phyloP scores from a whole-genome alignment of 352 stramenopile genomes.

The Globisporangium iwayamae region DNA sequence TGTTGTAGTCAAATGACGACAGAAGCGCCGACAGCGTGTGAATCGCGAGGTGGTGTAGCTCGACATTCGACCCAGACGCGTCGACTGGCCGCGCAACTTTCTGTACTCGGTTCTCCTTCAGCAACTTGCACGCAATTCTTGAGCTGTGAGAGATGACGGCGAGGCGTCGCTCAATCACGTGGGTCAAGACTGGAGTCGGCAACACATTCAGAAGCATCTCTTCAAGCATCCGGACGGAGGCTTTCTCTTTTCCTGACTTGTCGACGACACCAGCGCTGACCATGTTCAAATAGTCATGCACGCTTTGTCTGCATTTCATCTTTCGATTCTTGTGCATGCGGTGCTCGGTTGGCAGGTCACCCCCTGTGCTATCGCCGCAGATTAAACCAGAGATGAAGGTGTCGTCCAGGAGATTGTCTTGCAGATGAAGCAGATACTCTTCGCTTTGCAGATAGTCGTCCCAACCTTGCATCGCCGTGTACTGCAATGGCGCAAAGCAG shows the following conservation, averaged over 20 bases:
- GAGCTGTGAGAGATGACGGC: constrained; percentile 83
- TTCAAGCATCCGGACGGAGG: constrained; percentile 68
- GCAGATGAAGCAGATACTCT: constrained; percentile 66
- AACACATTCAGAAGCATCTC: constrained; percentile 77
- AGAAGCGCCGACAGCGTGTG: constrained; percentile 73
- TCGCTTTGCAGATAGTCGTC: constrained; percentile 84
- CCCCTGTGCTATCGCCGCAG: constrained; percentile 63
- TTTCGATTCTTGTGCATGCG: constrained; percentile 86
- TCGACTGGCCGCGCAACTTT: constrained; percentile 39
- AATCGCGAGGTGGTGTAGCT: constrained; percentile 83
- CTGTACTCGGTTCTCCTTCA: constrained; percentile 44
- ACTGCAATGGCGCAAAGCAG: constrained; percentile 78
- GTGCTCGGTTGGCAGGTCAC: constrained; percentile 80
- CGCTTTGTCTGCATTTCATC: constrained; percentile 76
- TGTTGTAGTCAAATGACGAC: constrained; percentile 64
- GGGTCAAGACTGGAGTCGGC: constrained; percentile 73
- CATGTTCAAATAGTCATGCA: constrained; percentile 79
- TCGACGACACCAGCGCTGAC: constrained; percentile 78
- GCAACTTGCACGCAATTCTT: constrained; percentile 50
- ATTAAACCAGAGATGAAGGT: constrained; percentile 76
- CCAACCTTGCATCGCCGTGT: constrained; percentile 62
- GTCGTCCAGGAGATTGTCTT: constrained; percentile 73
- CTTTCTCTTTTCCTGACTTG: constrained; percentile 66
- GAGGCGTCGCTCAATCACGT: constrained; percentile 70
- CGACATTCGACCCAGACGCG: constrained; percentile 34